phyloP scores from a whole-genome alignment of 164 flowering plant genomes.

The Vitis rupestris region DNA sequence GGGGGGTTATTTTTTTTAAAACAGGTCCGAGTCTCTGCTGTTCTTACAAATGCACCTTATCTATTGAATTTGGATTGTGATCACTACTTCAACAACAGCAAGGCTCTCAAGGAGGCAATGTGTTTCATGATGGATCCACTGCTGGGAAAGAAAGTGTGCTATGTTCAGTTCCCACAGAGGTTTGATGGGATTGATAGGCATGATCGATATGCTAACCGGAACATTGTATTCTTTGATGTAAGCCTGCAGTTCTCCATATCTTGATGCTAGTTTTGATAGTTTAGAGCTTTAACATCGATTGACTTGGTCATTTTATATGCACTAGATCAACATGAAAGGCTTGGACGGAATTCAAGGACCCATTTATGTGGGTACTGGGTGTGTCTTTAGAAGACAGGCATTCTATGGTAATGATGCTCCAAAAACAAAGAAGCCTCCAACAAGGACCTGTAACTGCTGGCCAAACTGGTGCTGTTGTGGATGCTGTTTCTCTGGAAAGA shows the following conservation, averaged over 20 bases:
- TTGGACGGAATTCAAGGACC: slow-evolving; percentile 87
- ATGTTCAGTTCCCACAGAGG: slow-evolving; percentile 69
- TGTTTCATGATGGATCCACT: slow-evolving; percentile 79
- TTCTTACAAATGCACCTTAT: slow-evolving; percentile 65
- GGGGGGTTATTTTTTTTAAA: background rate
- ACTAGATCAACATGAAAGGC: slow-evolving; percentile 78
- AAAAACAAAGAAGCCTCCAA: slow-evolving; percentile 45
- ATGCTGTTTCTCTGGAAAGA: slow-evolving; percentile 28
- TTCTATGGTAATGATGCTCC: slow-evolving; percentile 72
- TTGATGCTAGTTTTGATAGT: too few relatives aligned
- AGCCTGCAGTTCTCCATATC: slow-evolving; percentile 12
- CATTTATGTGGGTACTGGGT: slow-evolving; percentile 79
- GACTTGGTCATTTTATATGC: background rate
- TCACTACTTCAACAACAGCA: slow-evolving; percentile 77
- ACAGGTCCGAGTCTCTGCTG: slow-evolving; percentile 73
- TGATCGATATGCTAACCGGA: slow-evolving; percentile 65
- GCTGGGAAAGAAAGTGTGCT: slow-evolving; percentile 58
- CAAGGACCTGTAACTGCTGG: slow-evolving; percentile 62
- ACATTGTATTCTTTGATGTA: slow-evolving; percentile 68
- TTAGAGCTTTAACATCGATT: too few relatives aligned
- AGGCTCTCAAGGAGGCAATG: slow-evolving; percentile 69
- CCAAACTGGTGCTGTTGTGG: slow-evolving; percentile 61
- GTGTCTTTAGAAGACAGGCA: slow-evolving; percentile 71
- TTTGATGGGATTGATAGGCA: slow-evolving; percentile 63
- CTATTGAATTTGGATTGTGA: slow-evolving; percentile 73